Conservation (phyloP, 176 grass and related monocot genomes). For the Oryza meyeriana region DNA sequence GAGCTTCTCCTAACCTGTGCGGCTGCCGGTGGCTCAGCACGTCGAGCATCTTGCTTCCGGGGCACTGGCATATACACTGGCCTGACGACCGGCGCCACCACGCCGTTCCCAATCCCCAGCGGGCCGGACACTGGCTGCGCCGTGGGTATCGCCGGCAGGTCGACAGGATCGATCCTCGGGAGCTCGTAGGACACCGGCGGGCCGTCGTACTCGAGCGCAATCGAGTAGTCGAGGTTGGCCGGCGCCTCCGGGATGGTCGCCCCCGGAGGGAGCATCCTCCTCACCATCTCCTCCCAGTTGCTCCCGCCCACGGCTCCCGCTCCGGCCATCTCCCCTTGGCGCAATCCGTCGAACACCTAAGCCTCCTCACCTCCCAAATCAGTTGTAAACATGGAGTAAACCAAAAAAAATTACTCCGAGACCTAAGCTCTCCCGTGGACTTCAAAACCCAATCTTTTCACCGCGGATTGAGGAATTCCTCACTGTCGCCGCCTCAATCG, state of each 20-base stretch:
- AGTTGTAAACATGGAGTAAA: not conserved
- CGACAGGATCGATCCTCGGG: conserved; percentile 72
- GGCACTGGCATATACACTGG: conserved; percentile 46
- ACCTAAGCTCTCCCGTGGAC: not conserved
- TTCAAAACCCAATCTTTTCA: not conserved
- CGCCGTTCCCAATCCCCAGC: conserved; percentile 27
- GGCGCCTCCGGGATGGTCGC: conserved; percentile 72
- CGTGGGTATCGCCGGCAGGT: conserved; percentile 59
- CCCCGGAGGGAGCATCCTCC: conserved; percentile 71
- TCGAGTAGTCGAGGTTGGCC: conserved; percentile 80
- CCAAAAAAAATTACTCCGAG: not conserved
- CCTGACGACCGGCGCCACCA: conserved; percentile 50
- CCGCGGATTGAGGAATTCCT: not conserved
- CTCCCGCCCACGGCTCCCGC: conserved; percentile 14
- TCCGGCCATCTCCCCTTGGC: conserved; percentile 39
- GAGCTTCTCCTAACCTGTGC: conserved; percentile 28
- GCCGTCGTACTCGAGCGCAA: conserved; percentile 90
- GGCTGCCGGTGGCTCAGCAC: not conserved
- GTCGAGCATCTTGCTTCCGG: conserved; percentile 16
- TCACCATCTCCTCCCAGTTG: conserved; percentile 75
- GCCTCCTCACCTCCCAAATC: not conserved
- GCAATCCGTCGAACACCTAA: conserved; percentile 26
- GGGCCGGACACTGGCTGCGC: conserved; percentile 53
- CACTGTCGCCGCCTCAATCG: not conserved
- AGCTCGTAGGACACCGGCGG: conserved; percentile 79